A percentile compares a stretch with the other conserved stretches of the same genome.
Evolutionary conservation across 2,329 filamentous ascomycete species (phyloP).

Genomic region (Colletotrichum melonis): DNA sequence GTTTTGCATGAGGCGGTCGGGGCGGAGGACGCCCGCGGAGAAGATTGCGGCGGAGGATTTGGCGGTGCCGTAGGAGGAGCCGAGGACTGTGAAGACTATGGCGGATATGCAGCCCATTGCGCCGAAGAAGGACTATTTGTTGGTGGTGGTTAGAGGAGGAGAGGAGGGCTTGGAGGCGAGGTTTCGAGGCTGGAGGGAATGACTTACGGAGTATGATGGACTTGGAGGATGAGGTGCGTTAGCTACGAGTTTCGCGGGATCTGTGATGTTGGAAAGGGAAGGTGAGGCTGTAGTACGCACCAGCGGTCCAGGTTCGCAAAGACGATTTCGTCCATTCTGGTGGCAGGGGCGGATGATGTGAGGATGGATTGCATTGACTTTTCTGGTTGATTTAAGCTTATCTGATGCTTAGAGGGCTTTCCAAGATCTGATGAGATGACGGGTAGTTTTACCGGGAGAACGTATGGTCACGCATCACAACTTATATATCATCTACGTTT

Average conservation of each 20-base stretch:
- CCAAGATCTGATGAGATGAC: not conserved
- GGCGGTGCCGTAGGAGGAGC: conserved; percentile 57
- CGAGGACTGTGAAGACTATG: conserved; percentile 65
- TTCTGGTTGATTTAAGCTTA: not conserved
- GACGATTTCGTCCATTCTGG: conserved; percentile 43
- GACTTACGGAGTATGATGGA: conserved; percentile 57
- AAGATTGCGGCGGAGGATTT: conserved; percentile 57
- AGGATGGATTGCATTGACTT: not conserved
- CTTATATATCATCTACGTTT: not conserved
- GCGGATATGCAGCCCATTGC: conserved; percentile 54
- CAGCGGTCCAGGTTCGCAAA: conserved; percentile 49
- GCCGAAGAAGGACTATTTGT: conserved; percentile 52
- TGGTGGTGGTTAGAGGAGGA: no score
- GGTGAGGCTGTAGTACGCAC: conserved; percentile 39
- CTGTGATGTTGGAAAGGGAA: not conserved
- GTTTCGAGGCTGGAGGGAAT: no score
- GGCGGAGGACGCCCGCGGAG: conserved; percentile 55
- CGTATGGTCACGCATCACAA: not conserved
- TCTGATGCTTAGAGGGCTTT: not conserved
- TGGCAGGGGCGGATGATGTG: not conserved
- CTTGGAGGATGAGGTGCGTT: conserved; percentile 39
- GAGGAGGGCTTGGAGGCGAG: no score
- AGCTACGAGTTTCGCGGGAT: not conserved
- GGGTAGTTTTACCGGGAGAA: not conserved
- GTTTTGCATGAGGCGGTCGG: conserved; percentile 57